Conservation (phyloP, 179 eudicot species). For the Silene coronaria region DNA sequence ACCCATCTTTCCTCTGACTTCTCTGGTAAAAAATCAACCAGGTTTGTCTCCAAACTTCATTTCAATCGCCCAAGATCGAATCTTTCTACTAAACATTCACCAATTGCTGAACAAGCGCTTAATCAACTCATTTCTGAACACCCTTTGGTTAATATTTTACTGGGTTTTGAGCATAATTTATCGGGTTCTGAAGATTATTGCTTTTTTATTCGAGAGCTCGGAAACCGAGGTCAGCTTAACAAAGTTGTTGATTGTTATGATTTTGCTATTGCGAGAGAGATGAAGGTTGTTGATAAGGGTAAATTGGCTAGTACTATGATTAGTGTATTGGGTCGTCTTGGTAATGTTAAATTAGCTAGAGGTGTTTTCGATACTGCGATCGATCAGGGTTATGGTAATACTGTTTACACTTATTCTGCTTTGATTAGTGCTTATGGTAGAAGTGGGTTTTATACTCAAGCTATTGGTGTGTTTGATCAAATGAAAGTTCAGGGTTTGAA, state of each 20-base stretch:
- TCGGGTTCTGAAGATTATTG: conserved; percentile 69
- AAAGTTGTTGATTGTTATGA: conserved; percentile 62
- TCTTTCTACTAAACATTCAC: conserved; percentile 51
- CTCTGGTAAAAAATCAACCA: conserved; percentile 71
- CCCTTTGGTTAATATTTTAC: conserved; percentile 32
- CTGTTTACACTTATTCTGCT: conserved; percentile 85
- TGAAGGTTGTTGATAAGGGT: conserved; percentile 54
- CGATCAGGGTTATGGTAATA: conserved; percentile 66
- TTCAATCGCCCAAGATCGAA: conserved; percentile 57
- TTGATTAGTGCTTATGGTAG: conserved; percentile 80
- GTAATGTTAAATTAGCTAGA: conserved; percentile 67
- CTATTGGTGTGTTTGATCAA: conserved; percentile 56
- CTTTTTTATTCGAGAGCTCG: conserved; percentile 69
- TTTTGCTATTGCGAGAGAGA: conserved; percentile 54
- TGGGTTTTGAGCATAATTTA: conserved; percentile 42
- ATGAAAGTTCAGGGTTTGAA: conserved; percentile 69
- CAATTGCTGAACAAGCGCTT: conserved; percentile 54
- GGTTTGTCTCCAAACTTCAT: conserved; percentile 83
- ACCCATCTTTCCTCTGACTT: conserved; percentile 65
- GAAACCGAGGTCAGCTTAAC: conserved; percentile 53
- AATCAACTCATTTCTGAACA: conserved; percentile 21
- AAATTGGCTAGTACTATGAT: conserved; percentile 83
- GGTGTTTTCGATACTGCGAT: conserved; percentile 68
- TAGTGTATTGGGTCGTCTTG: conserved; percentile 83
- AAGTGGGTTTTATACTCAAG: conserved; percentile 66